Percentiles rank a stretch among this genome's conserved stretches.
Evolutionary conservation across 306 rosid genomes (phyloP).

Genomic region (Inga oerstediana): DNA sequence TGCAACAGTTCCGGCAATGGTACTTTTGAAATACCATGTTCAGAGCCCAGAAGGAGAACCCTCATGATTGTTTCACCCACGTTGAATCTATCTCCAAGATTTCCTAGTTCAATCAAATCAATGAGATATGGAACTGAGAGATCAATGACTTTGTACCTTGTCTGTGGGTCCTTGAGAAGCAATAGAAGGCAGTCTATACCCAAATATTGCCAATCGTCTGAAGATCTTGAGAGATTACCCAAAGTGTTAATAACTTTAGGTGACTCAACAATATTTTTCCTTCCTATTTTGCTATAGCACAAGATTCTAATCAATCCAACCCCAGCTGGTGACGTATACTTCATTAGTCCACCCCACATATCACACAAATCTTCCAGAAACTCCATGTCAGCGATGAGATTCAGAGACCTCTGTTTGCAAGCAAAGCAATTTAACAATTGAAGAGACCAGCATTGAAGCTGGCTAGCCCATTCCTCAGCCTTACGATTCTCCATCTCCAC

Average conservation of each 20-base stretch:
- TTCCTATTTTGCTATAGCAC: conserved; percentile 12
- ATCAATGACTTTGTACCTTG: conserved; percentile 1
- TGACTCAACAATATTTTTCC: neutral
- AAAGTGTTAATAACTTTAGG: neutral
- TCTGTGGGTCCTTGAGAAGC: conserved; percentile 10
- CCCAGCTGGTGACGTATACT: conserved; percentile 14
- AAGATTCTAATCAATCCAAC: conserved; percentile 25
- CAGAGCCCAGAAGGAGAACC: neutral
- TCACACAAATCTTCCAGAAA: conserved; percentile 18
- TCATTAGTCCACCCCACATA: conserved; percentile 20
- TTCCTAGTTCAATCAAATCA: neutral
- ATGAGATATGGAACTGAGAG: neutral
- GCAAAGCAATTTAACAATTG: conserved; percentile 2
- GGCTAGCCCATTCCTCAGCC: conserved; percentile 18
- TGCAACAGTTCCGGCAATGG: neutral
- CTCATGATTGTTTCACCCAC: conserved; percentile 4
- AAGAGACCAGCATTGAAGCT: conserved; percentile 22
- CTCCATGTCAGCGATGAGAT: neutral
- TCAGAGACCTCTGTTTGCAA: conserved; percentile 13
- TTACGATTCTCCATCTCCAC: conserved; percentile 8
- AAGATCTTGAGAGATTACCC: conserved; percentile 14
- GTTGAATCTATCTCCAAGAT: neutral
- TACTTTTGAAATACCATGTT: neutral
- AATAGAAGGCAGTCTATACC: conserved; percentile 3
- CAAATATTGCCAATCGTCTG: conserved; percentile 12